These are phyloP conservation scores for Aureobasidium namibiae DNA, from an alignment of 2,329 filamentous ascomycete genomes.

Conservation along the genomic window DNA sequence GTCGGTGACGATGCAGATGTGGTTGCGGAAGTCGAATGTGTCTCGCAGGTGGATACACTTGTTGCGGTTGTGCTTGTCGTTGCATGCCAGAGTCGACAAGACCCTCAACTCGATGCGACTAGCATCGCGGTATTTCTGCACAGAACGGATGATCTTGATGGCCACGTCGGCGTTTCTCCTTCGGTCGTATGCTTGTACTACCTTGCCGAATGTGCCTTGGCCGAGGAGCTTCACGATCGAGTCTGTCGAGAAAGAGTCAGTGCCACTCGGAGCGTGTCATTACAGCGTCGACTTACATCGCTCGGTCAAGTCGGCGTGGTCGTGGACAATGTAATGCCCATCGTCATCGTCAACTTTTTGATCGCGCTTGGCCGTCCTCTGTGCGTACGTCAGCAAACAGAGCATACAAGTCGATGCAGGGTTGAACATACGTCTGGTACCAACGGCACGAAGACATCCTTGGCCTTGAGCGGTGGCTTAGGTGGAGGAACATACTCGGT, in stretches of 20 bases:
- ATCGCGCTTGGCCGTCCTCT: conserved; percentile 23
- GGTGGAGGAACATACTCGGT: conserved; percentile 78
- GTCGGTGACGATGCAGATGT: conserved; percentile 81
- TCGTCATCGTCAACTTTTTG: conserved; percentile 87
- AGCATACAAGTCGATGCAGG: background rate
- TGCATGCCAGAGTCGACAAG: conserved; percentile 80
- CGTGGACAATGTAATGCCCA: conserved; percentile 89
- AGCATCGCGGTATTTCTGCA: conserved; percentile 96
- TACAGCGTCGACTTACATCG: conserved; percentile 60
- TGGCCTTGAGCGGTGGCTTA: conserved; percentile 82
- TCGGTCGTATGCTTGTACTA: conserved; percentile 83
- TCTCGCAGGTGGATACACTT: conserved; percentile 94
- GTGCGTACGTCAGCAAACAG: conserved; percentile 16
- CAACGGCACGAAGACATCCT: conserved; percentile 51
- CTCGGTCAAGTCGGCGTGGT: conserved; percentile 77
- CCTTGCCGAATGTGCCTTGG: conserved; percentile 96
- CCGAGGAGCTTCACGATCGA: conserved; percentile 83
- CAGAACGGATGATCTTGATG: conserved; percentile 96
- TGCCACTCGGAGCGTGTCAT: background rate
- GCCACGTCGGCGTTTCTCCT: conserved; percentile 73
- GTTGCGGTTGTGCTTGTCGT: conserved; percentile 86
- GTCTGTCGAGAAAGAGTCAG: conserved; percentile 45
- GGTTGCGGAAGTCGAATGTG: conserved; percentile 93
- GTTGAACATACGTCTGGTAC: conserved; percentile 47
- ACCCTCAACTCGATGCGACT: conserved; percentile 91